phyloP scores from a whole-genome alignment of 1,139 yeast genomes.

The Pneumocystis wakefieldiae region DNA sequence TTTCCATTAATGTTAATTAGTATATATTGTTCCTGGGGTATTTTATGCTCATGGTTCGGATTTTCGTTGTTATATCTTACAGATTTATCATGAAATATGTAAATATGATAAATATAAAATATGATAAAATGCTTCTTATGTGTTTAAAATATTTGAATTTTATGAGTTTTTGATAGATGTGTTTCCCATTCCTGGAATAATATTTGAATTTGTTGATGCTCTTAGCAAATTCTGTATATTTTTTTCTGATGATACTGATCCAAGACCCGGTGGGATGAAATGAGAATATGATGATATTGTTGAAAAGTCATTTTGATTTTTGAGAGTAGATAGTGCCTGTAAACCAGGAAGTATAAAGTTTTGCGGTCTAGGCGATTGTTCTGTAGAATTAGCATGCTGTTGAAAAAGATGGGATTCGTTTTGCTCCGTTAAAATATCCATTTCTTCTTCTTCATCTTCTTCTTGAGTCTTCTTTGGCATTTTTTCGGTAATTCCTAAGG shows the following conservation, averaged over 20 bases:
- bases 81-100: conserved; percentile 1
- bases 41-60: conserved; percentile 77
- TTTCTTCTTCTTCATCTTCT: conserved; percentile 6
- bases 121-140: not conserved
- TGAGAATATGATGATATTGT: not conserved
- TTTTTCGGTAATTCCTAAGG: conserved; percentile 1
- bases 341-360: not conserved
- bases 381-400: not conserved
- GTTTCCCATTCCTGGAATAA: not conserved
- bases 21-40: conserved; percentile 74
- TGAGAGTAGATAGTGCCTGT: not conserved
- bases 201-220: not conserved
- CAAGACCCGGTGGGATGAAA: conserved; percentile 1
- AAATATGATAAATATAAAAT: not conserved
- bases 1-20: conserved; percentile 68
- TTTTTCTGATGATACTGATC: not conserved
- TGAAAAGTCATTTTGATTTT: not conserved
- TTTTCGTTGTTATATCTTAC: conserved; percentile 68
- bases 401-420: conserved; percentile 1
- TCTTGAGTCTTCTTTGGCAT: not conserved
- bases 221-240: not conserved
- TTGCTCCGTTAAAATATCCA: conserved; percentile 6
- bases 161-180: not conserved
- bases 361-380: not conserved
- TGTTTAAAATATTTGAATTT: not conserved